Evolutionary conservation across 805 yeast species (phyloP), one percentile per base, ranked within the genome.

Genomic region (Starmerella davenportii): DNA sequence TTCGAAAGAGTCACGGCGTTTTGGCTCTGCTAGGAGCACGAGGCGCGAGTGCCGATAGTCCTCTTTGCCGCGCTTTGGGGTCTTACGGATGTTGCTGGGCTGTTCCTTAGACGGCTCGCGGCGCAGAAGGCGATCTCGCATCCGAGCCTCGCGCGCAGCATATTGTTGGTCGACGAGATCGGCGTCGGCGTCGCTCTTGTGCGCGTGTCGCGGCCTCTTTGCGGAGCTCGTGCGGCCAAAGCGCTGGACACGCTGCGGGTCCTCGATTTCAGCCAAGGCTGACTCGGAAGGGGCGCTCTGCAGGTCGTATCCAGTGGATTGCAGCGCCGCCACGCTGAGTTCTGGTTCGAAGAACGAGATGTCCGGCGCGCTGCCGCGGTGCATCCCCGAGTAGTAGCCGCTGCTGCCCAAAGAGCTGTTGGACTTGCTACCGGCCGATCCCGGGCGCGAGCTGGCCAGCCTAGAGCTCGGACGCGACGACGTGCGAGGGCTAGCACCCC

Each of bases 31-130:
- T 27, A 24, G 25, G 21, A 13, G 19, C n/a, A 30, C 21, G 14
- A 31, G 4, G 21, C 47, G 42, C 17, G 34, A 23, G 32, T 45
- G 48, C n/a, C 48, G 40, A 23, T 45, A 45, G 34, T 45, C 48
- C 32, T 45, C 48, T 2, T 16, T 21, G 5, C 43, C 44, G 5
- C 28, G 28, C 15, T 21, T 21, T 1, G 41, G 39, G 8, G 40
- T 32, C 21, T 45, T 41, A 9, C 48, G 40, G 14, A 45, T 18
- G 20, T 25, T 29, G 30, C 48, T 45, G 34, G 21, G 30, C n/a
- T 8, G 8, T 19, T 24, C 20, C 13, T 29, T 29, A 14, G 11
- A 7, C 19, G 8, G 5, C 9, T 29, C 32, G 16, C 19, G 16
- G 16, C 15, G 32, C 8, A 29, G 32, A 7, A 29, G 32, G 5